Evolutionary conservation across 306 rosid species (phyloP).

Genomic region (Oemleria cerasiformis): DNA sequence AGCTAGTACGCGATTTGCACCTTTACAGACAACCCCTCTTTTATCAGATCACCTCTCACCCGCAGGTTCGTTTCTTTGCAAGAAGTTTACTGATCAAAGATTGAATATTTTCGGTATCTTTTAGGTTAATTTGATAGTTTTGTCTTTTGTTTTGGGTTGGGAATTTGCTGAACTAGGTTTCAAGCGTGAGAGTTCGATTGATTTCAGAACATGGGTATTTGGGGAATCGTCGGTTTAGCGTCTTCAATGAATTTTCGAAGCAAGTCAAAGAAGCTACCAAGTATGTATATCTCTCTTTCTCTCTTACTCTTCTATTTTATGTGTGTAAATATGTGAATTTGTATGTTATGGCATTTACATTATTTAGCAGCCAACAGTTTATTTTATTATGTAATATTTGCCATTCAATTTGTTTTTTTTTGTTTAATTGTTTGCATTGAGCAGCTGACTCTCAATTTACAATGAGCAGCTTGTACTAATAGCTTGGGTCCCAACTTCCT

Average conservation of each 20-base stretch:
- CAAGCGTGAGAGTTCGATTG: constrained; percentile 40
- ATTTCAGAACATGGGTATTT: constrained; percentile 34
- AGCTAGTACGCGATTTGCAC: constrained; percentile 71
- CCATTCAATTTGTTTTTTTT: neutral
- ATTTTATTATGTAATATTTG: neutral
- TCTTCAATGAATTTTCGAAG: constrained; percentile 77
- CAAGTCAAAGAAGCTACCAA: constrained; percentile 67
- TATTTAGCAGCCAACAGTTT: neutral
- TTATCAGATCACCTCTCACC: constrained; percentile 41
- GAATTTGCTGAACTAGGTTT: constrained; percentile 34
- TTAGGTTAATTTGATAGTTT: neutral
- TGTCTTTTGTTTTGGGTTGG: constrained; percentile 7
- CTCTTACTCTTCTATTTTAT: too few relatives aligned
- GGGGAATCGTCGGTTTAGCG: constrained; percentile 51
- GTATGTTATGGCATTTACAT: neutral
- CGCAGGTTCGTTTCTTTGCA: constrained; percentile 34
- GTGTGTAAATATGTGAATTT: neutral
- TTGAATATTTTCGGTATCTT: neutral
- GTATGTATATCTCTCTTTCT: constrained; percentile 32
- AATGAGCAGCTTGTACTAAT: neutral
- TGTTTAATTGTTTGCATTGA: neutral
- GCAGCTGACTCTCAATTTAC: neutral
- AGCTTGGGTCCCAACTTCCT: neutral
- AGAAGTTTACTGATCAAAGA: neutral
- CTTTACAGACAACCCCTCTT: constrained; percentile 44